phyloP scores from a whole-genome alignment of 2,329 filamentous ascomycete genomes.

The Sclerotinia subarctica region DNA sequence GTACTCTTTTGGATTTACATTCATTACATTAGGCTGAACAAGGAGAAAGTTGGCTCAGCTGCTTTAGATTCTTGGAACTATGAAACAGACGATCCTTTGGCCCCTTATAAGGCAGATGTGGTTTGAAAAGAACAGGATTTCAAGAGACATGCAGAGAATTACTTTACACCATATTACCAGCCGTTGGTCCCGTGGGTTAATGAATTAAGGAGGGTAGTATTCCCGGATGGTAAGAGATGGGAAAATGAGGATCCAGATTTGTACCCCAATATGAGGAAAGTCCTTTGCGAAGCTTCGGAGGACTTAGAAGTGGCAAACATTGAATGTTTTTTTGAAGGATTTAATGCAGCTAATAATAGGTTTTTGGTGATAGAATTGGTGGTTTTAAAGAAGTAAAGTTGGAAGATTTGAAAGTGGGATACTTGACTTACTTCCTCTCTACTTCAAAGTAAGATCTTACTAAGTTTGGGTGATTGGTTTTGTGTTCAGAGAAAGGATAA shows the following conservation, averaged over 20 bases:
- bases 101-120: not conserved
- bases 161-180: not conserved
- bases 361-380: not conserved
- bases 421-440: conserved; percentile 5
- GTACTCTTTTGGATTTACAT: conserved; percentile 16
- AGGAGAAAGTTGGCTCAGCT: not conserved
- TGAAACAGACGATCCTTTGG: no score
- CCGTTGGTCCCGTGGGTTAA: not conserved
- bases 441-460: no score
- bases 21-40: conserved; percentile 12
- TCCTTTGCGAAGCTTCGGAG: not conserved
- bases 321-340: not conserved
- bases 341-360: not conserved
- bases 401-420: conserved; percentile 44
- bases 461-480: no score
- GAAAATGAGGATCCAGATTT: not conserved
- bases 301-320: not conserved
- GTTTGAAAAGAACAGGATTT: not conserved
- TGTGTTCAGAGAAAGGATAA: no score
- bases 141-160: no score
- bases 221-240: not conserved
- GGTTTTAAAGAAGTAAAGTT: no score
- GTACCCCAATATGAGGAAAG: not conserved
- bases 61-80: not conserved
- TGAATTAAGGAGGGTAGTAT: not conserved